Evolutionary conservation across 2,329 filamentous ascomycete species (phyloP).

Genomic region (Aquanectria penicillioides): DNA sequence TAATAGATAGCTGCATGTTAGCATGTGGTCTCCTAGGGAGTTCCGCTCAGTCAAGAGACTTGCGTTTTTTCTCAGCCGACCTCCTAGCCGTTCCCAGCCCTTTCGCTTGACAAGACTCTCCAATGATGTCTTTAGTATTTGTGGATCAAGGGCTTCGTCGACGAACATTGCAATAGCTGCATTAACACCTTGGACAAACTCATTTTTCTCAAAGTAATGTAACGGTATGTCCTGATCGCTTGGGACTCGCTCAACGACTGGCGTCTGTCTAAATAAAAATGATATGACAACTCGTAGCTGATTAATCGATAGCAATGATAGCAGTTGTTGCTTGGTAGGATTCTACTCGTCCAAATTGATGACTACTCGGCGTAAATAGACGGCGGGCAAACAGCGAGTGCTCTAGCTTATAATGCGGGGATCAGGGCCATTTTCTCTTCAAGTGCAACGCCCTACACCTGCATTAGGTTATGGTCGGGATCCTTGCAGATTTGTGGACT

Average conservation of each 20-base stretch:
- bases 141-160: slow-evolving; percentile 14
- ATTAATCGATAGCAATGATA: too few relatives aligned
- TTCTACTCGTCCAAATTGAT: too few relatives aligned
- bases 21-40: not conserved
- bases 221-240: slow-evolving; percentile 15
- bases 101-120: slow-evolving; percentile 1
- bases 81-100: slow-evolving; percentile 15
- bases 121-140: not conserved
- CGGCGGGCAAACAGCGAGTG: too few relatives aligned
- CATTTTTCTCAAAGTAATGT: slow-evolving; percentile 21
- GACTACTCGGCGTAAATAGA: too few relatives aligned
- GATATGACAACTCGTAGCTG: not conserved
- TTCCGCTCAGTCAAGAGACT: not conserved
- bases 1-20: too few relatives aligned
- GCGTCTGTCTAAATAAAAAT: not conserved
- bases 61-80: slow-evolving; percentile 21
- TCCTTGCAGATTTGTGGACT: too few relatives aligned
- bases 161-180: slow-evolving; percentile 18
- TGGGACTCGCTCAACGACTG: not conserved
- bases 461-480: too few relatives aligned
- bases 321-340: too few relatives aligned
- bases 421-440: too few relatives aligned
- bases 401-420: too few relatives aligned
- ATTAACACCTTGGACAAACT: slow-evolving; percentile 12
- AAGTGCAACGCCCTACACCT: too few relatives aligned